Percentiles rank a stretch among this genome's conserved stretches.
Evolutionary conservation across 139 green algal species (phyloP).

Genomic region (Chlamydomonas schloesseri): DNA sequence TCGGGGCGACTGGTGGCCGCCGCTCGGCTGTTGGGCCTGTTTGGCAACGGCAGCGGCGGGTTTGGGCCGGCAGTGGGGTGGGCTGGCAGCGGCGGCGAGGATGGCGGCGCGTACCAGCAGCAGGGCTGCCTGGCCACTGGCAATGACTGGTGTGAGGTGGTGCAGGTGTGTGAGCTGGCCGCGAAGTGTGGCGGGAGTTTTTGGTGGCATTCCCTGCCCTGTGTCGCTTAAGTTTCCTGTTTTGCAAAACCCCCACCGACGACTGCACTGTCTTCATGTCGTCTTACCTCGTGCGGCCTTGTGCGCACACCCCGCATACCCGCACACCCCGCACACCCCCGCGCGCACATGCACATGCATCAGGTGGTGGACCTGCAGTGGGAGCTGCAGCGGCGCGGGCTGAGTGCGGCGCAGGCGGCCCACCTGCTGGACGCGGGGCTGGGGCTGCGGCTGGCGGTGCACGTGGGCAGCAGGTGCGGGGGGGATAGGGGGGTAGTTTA

Average conservation of each 20-base stretch:
- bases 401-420: conserved; percentile 16
- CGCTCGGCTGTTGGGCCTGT: neutral
- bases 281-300: too few relatives aligned
- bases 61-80: neutral
- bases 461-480: conserved; percentile 42
- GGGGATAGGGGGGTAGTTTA: too few relatives aligned
- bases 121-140: conserved; percentile 45
- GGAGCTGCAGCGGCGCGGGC: conserved; percentile 48
- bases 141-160: conserved; percentile 49
- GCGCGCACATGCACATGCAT: too few relatives aligned
- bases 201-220: too few relatives aligned
- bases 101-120: neutral
- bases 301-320: too few relatives aligned
- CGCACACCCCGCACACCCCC: neutral
- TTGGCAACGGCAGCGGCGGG: conserved; percentile 20
- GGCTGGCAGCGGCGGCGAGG: neutral
- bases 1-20: too few relatives aligned
- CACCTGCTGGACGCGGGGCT: conserved; percentile 52
- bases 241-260: too few relatives aligned
- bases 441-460: conserved; percentile 45
- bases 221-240: too few relatives aligned
- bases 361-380: conserved; percentile 61
- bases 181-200: too few relatives aligned
- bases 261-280: too few relatives aligned
- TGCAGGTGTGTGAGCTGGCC: conserved; percentile 28